Base-by-base conservation (phyloP, 2,329 filamentous ascomycete genomes). In the Neoarthrinium moseri region DNA sequence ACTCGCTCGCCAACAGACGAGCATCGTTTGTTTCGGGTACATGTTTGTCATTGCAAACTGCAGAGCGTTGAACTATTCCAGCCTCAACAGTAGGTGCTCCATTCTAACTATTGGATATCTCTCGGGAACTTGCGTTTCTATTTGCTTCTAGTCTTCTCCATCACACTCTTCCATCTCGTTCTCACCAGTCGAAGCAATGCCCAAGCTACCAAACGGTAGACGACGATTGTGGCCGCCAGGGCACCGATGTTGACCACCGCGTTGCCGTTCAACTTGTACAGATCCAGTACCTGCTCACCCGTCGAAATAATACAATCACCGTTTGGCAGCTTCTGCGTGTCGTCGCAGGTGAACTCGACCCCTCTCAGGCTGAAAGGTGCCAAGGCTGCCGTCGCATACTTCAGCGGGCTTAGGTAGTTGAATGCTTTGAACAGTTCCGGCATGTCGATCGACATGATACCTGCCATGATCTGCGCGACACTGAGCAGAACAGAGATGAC, bases 331-430 rank as follows among this genome's bases (percentile, higher is more conserved):
- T 71, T 70, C 67, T 90, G 84, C 7, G 63, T 66, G 2, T 77
- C 73, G 2, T 73, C 75, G 60, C 87, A 91, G 1, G 78, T 79
- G 55, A 91, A 90, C 0, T 59, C 46, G 6, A 88, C 74, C 0
- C 73, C 75, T 6, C 73, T 66, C 26, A 91, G 64, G 0, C 82
- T 82, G 52, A 83, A 89, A 0, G 81, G 79, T 1, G 82, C 83
- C 30, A 91, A 66, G 26, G 86, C 86, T 0, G 80, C 80, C 4
- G 85, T 74, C 0, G 80, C 76, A 58, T 89, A 91, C 43, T 87
- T 84, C 43, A 89, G 75, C 0, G 87, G 87, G 2, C 77, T 83
- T 37, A 91, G 74, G 60, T 89, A 84, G 60, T 91, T 91, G 59
- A 89, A 75, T 0, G 75, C 81, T 51, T 81, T 71, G 37, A 90